phyloP scores from a whole-genome alignment of 2,329 filamentous ascomycete species.

The Spiromastix sp. region DNA sequence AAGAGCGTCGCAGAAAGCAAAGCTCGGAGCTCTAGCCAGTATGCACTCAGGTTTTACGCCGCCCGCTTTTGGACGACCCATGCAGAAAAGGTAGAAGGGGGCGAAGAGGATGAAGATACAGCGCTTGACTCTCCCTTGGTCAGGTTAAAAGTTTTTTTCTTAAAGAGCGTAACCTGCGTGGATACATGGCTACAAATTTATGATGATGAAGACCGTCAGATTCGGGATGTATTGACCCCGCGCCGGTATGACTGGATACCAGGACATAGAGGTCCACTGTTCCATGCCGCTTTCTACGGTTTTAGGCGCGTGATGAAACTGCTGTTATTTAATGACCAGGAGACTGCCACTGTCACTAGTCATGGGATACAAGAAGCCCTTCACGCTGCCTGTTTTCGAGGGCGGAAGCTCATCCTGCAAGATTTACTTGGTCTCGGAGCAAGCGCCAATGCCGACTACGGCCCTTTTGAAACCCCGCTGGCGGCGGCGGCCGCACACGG shows the following conservation, averaged over 20 bases:
- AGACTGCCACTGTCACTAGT: background rate
- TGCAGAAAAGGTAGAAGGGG: background rate
- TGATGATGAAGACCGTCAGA: background rate
- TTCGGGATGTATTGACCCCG: background rate
- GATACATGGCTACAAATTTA: background rate
- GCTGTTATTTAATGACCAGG: background rate
- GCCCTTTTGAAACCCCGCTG: background rate
- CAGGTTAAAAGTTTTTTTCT: background rate
- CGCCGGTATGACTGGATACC: background rate
- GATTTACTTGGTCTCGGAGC: background rate
- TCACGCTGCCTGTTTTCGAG: background rate
- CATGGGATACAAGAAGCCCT: background rate
- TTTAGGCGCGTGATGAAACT: background rate
- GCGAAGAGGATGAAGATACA: background rate
- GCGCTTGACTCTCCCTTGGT: background rate
- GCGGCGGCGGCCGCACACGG: background rate
- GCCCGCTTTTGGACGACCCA: background rate
- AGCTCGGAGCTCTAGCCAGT: background rate
- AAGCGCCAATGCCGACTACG: slow-evolving; percentile 1
- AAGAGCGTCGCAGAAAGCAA: background rate
- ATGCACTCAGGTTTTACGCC: background rate
- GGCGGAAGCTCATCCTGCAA: background rate
- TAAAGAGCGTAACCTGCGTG: background rate
- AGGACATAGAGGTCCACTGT: background rate
- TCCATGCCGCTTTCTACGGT: background rate